Percentiles rank a stretch among this genome's conserved stretches.
Conservation (phyloP, 495 filamentous ascomycete species). For the Podospora conica region DNA sequence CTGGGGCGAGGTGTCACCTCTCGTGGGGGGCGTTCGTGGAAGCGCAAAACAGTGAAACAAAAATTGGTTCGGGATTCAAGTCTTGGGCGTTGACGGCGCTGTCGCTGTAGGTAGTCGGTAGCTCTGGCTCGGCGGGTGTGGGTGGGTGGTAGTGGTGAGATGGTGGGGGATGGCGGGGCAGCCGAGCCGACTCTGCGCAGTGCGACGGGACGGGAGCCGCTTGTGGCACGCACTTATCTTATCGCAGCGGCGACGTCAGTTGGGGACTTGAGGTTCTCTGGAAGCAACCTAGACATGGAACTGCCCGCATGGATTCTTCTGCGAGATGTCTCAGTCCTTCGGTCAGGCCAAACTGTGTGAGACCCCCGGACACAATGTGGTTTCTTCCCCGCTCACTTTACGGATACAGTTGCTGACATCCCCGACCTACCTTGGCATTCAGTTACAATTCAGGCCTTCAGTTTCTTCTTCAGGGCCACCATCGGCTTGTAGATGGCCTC, state of each 20-base stretch:
- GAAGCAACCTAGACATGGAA: too few relatives aligned
- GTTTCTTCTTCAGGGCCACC: neutral
- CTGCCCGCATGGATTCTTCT: too few relatives aligned
- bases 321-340: too few relatives aligned
- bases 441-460: neutral
- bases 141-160: neutral
- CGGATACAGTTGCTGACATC: too few relatives aligned
- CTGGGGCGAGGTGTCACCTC: neutral
- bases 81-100: neutral
- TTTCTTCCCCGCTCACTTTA: too few relatives aligned
- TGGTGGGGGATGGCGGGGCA: neutral
- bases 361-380: too few relatives aligned
- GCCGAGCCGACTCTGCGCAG: neutral
- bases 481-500: neutral
- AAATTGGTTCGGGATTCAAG: neutral
- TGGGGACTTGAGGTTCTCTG: too few relatives aligned
- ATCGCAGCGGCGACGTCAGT: neutral
- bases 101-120: neutral
- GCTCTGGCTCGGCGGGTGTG: neutral
- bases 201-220: neutral
- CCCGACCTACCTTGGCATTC: neutral
- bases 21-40: neutral
- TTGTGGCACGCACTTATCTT: neutral
- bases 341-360: too few relatives aligned
- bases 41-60: neutral